phyloP scores from a whole-genome alignment of 345 rosid genomes.

The Rhodamnia argentea region DNA sequence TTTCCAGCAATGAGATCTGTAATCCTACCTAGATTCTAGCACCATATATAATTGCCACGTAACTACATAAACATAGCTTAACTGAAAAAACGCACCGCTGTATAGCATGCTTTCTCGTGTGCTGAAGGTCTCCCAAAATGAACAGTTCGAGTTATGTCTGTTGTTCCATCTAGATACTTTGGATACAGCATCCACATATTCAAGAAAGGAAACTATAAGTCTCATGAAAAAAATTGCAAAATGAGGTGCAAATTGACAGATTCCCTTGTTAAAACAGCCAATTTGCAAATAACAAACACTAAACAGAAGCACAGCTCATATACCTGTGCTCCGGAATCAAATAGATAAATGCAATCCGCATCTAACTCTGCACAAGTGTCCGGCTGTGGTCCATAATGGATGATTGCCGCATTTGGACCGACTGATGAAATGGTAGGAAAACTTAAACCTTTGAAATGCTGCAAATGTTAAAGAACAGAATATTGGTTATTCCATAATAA shows the following conservation, averaged over 20 bases:
- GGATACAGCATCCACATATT: slow-evolving; percentile 6
- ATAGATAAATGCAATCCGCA: slow-evolving; percentile 66
- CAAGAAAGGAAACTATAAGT: background rate
- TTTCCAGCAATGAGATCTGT: background rate
- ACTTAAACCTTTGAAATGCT: slow-evolving; percentile 94
- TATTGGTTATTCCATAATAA: background rate
- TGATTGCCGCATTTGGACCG: slow-evolving; percentile 92
- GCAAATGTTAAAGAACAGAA: slow-evolving; percentile 15
- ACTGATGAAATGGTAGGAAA: slow-evolving; percentile 94
- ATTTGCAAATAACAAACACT: background rate
- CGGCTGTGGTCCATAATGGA: slow-evolving; percentile 70
- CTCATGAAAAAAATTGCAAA: background rate
- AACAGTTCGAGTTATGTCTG: slow-evolving; percentile 91
- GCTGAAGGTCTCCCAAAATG: slow-evolving; percentile 94
- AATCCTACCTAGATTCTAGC: background rate
- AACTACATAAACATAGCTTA: background rate
- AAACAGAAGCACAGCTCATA: slow-evolving; percentile 1
- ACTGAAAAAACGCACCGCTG: slow-evolving; percentile 42
- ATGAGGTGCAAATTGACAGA: background rate
- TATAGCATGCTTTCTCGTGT: slow-evolving; percentile 83
- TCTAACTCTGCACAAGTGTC: slow-evolving; percentile 83
- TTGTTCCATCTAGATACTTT: slow-evolving; percentile 95
- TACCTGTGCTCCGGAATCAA: slow-evolving; percentile 99
- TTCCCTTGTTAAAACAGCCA: background rate
- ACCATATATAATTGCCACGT: background rate